Conservation (phyloP, 2,329 filamentous ascomycete species). For the Fusarium sp. region DNA sequence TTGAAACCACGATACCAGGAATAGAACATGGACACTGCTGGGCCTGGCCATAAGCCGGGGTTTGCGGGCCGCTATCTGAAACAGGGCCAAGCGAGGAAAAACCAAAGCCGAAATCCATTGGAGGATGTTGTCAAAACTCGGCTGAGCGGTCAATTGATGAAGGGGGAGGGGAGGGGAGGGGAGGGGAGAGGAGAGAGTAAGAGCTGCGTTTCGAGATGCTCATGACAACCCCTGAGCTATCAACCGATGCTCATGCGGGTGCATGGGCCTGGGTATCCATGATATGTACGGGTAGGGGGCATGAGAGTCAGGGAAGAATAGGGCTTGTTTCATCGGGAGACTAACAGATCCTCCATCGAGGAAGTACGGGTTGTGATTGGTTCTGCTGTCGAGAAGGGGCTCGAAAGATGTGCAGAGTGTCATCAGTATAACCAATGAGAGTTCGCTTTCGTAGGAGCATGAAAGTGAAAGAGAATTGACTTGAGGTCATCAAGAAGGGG, state of each 20-base stretch:
- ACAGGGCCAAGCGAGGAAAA: slow-evolving; percentile 18
- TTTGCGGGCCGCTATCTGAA: slow-evolving; percentile 14
- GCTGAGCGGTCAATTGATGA: slow-evolving; percentile 4
- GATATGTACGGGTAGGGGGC: slow-evolving; percentile 38
- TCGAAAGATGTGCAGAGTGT: slow-evolving; percentile 23
- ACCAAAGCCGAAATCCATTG: background rate
- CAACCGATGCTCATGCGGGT: slow-evolving; percentile 33
- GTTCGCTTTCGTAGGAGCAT: background rate
- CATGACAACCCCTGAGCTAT: slow-evolving; percentile 25
- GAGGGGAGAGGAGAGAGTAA: background rate
- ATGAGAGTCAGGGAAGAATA: slow-evolving; percentile 30
- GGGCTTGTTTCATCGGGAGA: slow-evolving; percentile 45
- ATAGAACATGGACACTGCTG: background rate
- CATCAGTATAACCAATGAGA: slow-evolving; percentile 29
- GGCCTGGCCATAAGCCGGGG: slow-evolving; percentile 1
- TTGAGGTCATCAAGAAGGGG: background rate
- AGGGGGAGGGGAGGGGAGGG: background rate
- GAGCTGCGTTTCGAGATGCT: slow-evolving; percentile 26
- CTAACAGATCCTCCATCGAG: slow-evolving; percentile 42
- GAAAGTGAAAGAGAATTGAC: slow-evolving; percentile 3
- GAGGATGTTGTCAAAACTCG: slow-evolving; percentile 6
- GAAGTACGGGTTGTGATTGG: slow-evolving; percentile 37
- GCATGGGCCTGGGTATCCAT: slow-evolving; percentile 1
- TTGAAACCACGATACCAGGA: background rate
- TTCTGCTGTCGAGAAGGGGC: slow-evolving; percentile 9